Evolutionary conservation across 2,329 filamentous ascomycete genomes (phyloP), one percentile per base, ranked within the genome.

Genomic region (Cladosporium phlei): DNA sequence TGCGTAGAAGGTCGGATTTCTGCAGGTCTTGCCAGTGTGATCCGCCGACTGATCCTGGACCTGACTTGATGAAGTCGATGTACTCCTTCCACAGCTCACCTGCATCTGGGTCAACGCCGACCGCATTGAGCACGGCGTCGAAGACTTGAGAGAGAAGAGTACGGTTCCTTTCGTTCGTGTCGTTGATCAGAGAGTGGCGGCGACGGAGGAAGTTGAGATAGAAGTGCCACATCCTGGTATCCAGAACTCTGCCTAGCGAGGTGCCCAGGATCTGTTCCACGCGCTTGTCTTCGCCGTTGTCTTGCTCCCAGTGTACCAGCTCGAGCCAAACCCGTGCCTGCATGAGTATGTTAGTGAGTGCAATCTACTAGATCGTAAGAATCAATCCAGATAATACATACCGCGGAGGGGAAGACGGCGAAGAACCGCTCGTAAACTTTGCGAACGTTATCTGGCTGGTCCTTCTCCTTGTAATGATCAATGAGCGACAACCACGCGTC

Each of bases 171-270:
- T 88, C 88, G 28, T 78, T 80, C 1, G 83, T 74, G 62, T 97
- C 93, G 59, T 85, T 82, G 33, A 77, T 88, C 49, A 97, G 73
- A 55, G 95, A 91, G 66, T 96, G 93, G 54, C 88, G 80, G 38
- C 93, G 85, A 44, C 93, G 88, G 52, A 97, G 87, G 65, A 97
- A 96, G 67, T 96, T 89, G 52, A 98, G 80, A 65, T 98, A 98
- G 24, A 89, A 79, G 5, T 86, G 88, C 88, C 90, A 98, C 16
- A 98, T 78, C 52, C 86, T 80, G 29, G 97, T 85, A 63, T 91
- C 87, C 9, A 87, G 84, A 16, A 93, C 83, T 7, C 79, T 79
- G 56, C 88, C 76, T 29, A 98, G 78, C 24, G 86, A 89, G 56
- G 82, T 80, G 53, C 80, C 82, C 65, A 98, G 95, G 17, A 98